Evolutionary conservation across 306 rosid genomes (phyloP).

Genomic region (Rosa rugosa): DNA sequence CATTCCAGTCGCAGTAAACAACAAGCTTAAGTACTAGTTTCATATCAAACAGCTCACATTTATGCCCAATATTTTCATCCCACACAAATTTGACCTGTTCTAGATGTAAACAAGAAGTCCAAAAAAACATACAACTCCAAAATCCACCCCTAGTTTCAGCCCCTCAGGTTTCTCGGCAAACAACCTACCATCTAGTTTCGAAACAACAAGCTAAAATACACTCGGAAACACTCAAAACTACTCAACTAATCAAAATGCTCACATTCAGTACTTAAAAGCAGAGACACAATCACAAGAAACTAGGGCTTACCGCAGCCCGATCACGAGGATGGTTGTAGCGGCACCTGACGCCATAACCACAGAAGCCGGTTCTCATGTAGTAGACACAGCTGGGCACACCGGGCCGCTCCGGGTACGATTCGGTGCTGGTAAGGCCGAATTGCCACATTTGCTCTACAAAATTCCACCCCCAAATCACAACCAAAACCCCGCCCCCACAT

Average conservation of each 20-base stretch:
- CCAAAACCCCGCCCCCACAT: constrained; percentile 33
- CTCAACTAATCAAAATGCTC: neutral
- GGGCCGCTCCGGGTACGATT: constrained; percentile 79
- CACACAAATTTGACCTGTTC: neutral
- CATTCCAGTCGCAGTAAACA: neutral
- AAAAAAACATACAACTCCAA: neutral
- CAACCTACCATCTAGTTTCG: constrained; percentile 3
- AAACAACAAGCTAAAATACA: neutral
- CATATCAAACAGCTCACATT: constrained; percentile 2
- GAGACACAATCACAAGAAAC: constrained; percentile 7
- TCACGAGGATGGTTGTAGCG: constrained; percentile 89
- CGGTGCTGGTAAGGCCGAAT: constrained; percentile 49
- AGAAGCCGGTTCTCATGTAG: constrained; percentile 83
- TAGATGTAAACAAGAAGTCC: neutral
- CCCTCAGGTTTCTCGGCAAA: constrained; percentile 4
- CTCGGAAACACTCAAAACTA: constrained; percentile 7
- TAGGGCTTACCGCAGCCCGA: constrained; percentile 70
- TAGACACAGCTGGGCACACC: constrained; percentile 76
- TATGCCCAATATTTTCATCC: neutral
- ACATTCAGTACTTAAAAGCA: neutral
- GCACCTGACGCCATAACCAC: constrained; percentile 84
- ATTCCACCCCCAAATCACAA: constrained; percentile 16
- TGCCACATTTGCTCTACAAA: constrained; percentile 81
- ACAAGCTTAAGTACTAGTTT: neutral
- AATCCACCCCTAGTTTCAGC: neutral